These are phyloP conservation scores for Fragaria iinumae DNA, from an alignment of 306 rosid species.

Conservation along the genomic window DNA sequence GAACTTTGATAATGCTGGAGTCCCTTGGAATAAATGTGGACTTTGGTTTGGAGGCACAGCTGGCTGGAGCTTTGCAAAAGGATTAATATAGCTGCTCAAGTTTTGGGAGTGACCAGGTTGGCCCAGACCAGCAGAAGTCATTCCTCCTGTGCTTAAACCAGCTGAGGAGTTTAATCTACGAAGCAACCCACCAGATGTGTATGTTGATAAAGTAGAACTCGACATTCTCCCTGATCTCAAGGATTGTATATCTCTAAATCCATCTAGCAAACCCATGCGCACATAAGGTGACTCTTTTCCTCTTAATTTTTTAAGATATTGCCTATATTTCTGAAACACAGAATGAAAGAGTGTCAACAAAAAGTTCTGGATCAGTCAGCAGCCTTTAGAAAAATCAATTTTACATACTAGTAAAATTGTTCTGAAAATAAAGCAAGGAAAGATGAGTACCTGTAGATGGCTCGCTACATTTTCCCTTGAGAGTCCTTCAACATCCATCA, in stretches of 20 bases:
- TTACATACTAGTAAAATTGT: not conserved
- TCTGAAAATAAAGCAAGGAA: slow-evolving; percentile 10
- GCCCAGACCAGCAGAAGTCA: slow-evolving; percentile 42
- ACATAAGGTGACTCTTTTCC: slow-evolving; percentile 46
- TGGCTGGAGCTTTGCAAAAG: slow-evolving; percentile 47
- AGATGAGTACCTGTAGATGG: slow-evolving; percentile 74
- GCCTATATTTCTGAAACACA: slow-evolving; percentile 65
- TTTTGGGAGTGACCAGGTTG: slow-evolving; percentile 40
- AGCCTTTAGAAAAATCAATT: not conserved
- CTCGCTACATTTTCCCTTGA: slow-evolving; percentile 93
- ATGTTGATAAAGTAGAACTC: slow-evolving; percentile 43
- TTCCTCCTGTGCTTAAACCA: slow-evolving; percentile 47
- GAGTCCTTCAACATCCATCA: slow-evolving; percentile 86
- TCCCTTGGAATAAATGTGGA: slow-evolving; percentile 45
- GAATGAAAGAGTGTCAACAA: slow-evolving; percentile 10
- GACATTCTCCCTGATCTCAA: slow-evolving; percentile 43
- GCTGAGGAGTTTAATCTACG: slow-evolving; percentile 47
- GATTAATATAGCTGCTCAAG: slow-evolving; percentile 33
- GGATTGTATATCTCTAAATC: slow-evolving; percentile 46
- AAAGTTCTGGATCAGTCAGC: slow-evolving; percentile 4
- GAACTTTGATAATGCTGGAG: slow-evolving; percentile 52
- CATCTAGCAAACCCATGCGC: slow-evolving; percentile 42
- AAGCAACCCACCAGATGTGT: slow-evolving; percentile 47
- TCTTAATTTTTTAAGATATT: slow-evolving; percentile 49
- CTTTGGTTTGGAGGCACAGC: slow-evolving; percentile 44